Percentiles rank a stretch among this genome's conserved stretches.
These are phyloP conservation scores for Pulveroboletus sp. DNA, from an alignment of 768 basidiomycete species.

Conservation along the genomic window DNA sequence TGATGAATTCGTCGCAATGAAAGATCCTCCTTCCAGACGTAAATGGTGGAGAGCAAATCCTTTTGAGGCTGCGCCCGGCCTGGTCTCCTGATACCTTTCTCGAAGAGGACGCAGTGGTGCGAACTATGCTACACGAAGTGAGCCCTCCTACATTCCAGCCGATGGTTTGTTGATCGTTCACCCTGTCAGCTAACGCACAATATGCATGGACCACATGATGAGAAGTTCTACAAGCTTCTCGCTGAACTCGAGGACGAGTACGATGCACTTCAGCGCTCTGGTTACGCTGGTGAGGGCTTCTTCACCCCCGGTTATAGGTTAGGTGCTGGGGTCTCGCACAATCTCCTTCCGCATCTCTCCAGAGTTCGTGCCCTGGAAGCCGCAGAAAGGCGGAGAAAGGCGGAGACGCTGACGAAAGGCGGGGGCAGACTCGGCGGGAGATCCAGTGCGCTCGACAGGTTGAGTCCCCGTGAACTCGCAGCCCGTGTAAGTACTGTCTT, in stretches of 20 bases:
- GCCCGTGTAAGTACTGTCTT: conserved; percentile 50
- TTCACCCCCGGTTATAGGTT: conserved; percentile 67
- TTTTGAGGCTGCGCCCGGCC: conserved; percentile 73
- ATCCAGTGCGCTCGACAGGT: conserved; percentile 32
- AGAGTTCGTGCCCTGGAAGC: conserved; percentile 68
- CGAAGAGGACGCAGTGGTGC: conserved; percentile 69
- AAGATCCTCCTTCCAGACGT: conserved; percentile 45
- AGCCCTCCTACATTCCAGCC: conserved; percentile 1
- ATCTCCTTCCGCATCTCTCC: conserved; percentile 63
- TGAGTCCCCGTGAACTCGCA: conserved; percentile 68
- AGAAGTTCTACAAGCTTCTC: conserved; percentile 73
- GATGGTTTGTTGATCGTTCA: neutral
- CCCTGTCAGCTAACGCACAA: conserved; percentile 74
- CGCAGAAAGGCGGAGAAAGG: conserved; percentile 66
- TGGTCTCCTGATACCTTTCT: conserved; percentile 66
- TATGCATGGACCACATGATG: conserved; percentile 86
- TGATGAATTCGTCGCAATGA: conserved; percentile 1
- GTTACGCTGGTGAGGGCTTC: conserved; percentile 92
- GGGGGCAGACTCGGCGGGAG: conserved; percentile 63
- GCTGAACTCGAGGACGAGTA: conserved; percentile 80
- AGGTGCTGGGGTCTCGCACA: conserved; percentile 63
- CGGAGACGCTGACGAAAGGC: conserved; percentile 42
- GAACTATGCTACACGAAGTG: conserved; percentile 91
- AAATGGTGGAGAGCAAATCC: conserved; percentile 78
- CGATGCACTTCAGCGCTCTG: conserved; percentile 69